Percentiles rank a stretch among this genome's conserved stretches.
phyloP scores from a whole-genome alignment of 768 basidiomycete genomes.

The Rhodosporidiobolus sp. region DNA sequence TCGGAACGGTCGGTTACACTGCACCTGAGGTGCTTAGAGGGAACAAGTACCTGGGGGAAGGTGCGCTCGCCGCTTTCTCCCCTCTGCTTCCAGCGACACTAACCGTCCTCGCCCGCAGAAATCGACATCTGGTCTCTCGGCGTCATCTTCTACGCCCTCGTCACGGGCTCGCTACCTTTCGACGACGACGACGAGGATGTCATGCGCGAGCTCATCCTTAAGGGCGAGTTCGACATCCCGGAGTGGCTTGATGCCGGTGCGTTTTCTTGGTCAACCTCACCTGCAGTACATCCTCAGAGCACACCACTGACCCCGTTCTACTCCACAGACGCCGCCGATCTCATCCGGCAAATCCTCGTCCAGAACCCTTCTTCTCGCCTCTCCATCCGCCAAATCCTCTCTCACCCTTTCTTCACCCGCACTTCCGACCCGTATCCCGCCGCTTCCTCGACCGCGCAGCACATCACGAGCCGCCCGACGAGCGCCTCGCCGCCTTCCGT shows the following conservation, averaged over 20 bases:
- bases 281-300: too few relatives aligned
- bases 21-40: conserved; percentile 88
- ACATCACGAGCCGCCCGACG: not conserved
- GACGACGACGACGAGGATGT: conserved; percentile 77
- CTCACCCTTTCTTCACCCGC: conserved; percentile 39
- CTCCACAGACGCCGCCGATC: conserved; percentile 70
- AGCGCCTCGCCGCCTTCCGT: not conserved
- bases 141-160: conserved; percentile 83
- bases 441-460: not conserved
- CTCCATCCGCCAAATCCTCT: conserved; percentile 25
- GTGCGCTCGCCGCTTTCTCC: conserved; percentile 52
- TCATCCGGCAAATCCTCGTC: conserved; percentile 69
- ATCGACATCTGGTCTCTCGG: conserved; percentile 98
- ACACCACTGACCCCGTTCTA: conserved; percentile 13
- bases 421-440: conserved; percentile 8
- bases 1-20: conserved; percentile 94
- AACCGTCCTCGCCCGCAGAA: conserved; percentile 53
- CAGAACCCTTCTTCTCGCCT: conserved; percentile 18
- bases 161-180: conserved; percentile 87
- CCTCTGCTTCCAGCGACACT: not conserved
- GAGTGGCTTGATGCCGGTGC: conserved; percentile 83
- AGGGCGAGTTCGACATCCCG: conserved; percentile 85
- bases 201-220: conserved; percentile 79
- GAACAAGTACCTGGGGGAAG: conserved; percentile 82
- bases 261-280: conserved; percentile 33